A percentile compares a stretch with the other conserved stretches of the same genome.
Conservation (phyloP, 192 early-diverging fungal species). For the Coemansia aciculifera region DNA sequence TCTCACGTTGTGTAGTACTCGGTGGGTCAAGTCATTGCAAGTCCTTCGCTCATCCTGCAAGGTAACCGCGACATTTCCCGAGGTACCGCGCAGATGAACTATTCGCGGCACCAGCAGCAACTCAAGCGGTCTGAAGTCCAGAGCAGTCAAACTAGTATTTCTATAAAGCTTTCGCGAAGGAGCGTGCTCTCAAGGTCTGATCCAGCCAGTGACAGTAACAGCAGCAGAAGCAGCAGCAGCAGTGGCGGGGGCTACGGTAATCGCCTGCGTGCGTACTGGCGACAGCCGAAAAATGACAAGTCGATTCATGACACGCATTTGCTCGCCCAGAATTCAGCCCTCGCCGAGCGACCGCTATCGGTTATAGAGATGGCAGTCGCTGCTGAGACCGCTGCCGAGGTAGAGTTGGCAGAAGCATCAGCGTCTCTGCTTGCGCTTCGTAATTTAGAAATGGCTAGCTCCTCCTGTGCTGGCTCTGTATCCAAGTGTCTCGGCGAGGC, state of each 20-base stretch:
- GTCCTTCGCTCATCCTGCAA: constrained; percentile 38
- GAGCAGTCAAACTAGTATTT: not conserved
- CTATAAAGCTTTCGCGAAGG: constrained; percentile 1
- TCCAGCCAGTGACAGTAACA: not conserved
- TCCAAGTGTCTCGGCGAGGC: not conserved
- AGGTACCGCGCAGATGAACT: constrained; percentile 46
- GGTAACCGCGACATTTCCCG: constrained; percentile 50
- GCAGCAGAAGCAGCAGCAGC: constrained; percentile 1
- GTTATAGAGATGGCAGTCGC: constrained; percentile 31
- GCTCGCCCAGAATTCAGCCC: not conserved
- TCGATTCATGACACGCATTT: not conserved
- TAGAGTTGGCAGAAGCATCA: constrained; percentile 32
- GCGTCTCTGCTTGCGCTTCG: constrained; percentile 15
- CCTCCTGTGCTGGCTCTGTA: not conserved
- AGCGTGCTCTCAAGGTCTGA: not conserved
- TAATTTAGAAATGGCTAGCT: not conserved
- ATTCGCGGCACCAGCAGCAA: constrained; percentile 28
- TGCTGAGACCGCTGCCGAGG: constrained; percentile 31
- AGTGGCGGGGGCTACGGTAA: not conserved
- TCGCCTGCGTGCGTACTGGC: constrained; percentile 2
- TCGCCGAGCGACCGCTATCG: not conserved
- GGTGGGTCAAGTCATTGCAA: constrained; percentile 48
- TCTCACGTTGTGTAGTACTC: constrained; percentile 33
- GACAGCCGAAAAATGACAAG: not conserved
- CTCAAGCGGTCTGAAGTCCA: not conserved